Evolutionary conservation across 129 eudicot species (phyloP).

Genomic region (Ambrosia trifida): DNA sequence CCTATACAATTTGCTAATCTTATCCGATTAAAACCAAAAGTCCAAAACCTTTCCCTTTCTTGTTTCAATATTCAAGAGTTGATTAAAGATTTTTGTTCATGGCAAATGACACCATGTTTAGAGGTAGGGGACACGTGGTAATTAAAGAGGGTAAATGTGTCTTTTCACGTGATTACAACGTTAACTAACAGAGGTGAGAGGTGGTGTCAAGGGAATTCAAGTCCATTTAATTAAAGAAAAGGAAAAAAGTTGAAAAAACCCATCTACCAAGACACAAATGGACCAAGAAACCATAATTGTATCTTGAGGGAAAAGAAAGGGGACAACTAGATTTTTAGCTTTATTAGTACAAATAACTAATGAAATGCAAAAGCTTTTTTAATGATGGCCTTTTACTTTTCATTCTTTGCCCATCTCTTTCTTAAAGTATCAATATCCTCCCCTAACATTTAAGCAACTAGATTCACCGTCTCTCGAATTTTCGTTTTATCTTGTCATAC

Average conservation of each 20-base stretch:
- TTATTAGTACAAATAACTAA: slow-evolving; percentile 35
- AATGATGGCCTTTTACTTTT: slow-evolving; percentile 12
- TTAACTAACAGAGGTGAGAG: too few relatives aligned
- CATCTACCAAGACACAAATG: slow-evolving; percentile 23
- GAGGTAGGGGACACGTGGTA: background rate
- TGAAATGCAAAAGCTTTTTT: slow-evolving; percentile 32
- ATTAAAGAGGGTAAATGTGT: background rate
- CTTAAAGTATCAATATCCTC: slow-evolving; percentile 3
- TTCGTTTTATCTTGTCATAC: background rate
- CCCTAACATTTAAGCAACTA: background rate
- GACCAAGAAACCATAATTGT: slow-evolving; percentile 32
- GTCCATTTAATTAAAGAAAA: slow-evolving; percentile 7
- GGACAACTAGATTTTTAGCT: slow-evolving; percentile 30
- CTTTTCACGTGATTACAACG: background rate
- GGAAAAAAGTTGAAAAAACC: background rate
- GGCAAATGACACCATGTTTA: background rate
- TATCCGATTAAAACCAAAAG: too few relatives aligned
- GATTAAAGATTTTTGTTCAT: background rate
- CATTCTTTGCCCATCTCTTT: slow-evolving; percentile 15
- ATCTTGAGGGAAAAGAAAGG: slow-evolving; percentile 37
- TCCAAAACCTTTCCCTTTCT: background rate
- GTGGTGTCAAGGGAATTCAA: too few relatives aligned
- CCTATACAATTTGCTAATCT: too few relatives aligned
- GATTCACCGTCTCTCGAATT: background rate
- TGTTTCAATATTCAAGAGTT: background rate